A percentile compares a stretch with the other conserved stretches of the same genome.
phyloP scores from a whole-genome alignment of 108 stramenopile genomes.

The Fragilariopsis cylindrus region DNA sequence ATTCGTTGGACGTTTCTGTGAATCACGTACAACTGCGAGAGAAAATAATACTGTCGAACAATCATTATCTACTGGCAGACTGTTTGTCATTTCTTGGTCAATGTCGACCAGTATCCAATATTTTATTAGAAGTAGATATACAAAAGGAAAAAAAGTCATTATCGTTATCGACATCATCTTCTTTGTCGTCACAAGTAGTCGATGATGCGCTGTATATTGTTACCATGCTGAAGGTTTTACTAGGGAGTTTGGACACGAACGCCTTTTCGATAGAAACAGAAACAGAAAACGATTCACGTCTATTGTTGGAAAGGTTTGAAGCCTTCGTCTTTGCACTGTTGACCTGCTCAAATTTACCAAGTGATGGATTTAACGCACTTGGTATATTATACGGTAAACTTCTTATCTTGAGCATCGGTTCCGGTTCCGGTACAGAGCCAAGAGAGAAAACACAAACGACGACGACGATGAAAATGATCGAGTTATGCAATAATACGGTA shows the following conservation, averaged over 20 bases:
- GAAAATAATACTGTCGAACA: slow-evolving; percentile 6
- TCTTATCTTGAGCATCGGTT: slow-evolving; percentile 10
- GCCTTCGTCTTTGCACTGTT: slow-evolving; percentile 23
- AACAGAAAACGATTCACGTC: background rate
- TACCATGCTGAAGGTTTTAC: slow-evolving; percentile 26
- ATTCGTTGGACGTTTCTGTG: slow-evolving; percentile 27
- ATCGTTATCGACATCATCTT: background rate
- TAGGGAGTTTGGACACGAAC: background rate
- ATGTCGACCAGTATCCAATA: background rate
- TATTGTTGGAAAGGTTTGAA: slow-evolving; percentile 11
- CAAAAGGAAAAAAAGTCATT: background rate
- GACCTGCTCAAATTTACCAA: slow-evolving; percentile 22
- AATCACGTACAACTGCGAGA: slow-evolving; percentile 7
- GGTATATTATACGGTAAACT: slow-evolving; percentile 45
- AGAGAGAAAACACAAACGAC: background rate
- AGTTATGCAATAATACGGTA: background rate
- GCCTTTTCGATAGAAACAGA: background rate
- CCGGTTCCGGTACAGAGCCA: background rate
- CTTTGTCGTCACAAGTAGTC: background rate
- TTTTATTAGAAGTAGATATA: background rate
- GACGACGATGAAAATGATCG: background rate
- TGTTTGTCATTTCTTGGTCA: slow-evolving; percentile 19
- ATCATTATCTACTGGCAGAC: background rate
- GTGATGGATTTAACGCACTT: slow-evolving; percentile 35
- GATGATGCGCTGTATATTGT: slow-evolving; percentile 13